Evolutionary conservation across 257 asterid genomes (phyloP).

Genomic region (Euphrasia confusa): DNA sequence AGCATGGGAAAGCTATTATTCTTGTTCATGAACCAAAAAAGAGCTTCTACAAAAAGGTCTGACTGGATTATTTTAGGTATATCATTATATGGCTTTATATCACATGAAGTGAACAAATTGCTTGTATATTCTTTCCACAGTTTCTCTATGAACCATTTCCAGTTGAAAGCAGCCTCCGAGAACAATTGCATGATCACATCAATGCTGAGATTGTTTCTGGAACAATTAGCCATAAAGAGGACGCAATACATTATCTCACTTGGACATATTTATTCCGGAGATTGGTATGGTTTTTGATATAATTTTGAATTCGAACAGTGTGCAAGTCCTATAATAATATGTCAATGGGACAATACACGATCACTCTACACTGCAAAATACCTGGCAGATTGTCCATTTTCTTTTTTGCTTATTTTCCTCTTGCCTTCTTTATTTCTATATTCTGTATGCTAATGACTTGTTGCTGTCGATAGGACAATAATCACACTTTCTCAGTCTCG

Average conservation of each 20-base stretch:
- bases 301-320: constrained; percentile 16
- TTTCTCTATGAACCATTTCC: constrained; percentile 98
- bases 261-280: constrained; percentile 97
- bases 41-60: constrained; percentile 95
- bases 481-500: neutral
- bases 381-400: constrained; percentile 1
- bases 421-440: neutral
- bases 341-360: neutral
- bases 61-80: constrained; percentile 8
- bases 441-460: neutral
- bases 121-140: constrained; percentile 36
- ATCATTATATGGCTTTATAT: constrained; percentile 12
- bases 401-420: neutral
- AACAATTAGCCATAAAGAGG: constrained; percentile 88
- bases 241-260: constrained; percentile 93
- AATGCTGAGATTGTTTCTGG: constrained; percentile 98
- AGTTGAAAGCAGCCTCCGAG: constrained; percentile 97
- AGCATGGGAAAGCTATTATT: constrained; percentile 97
- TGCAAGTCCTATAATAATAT: constrained; percentile 14
- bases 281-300: constrained; percentile 57
- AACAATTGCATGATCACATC: constrained; percentile 89
- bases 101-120: constrained; percentile 21
- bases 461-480: neutral
- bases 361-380: constrained; percentile 7
- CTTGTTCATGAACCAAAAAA: constrained; percentile 98